Evolutionary conservation across 2,329 filamentous ascomycete genomes (phyloP), one percentile per base, ranked within the genome.

Genomic region (Colletotrichum tropicale): DNA sequence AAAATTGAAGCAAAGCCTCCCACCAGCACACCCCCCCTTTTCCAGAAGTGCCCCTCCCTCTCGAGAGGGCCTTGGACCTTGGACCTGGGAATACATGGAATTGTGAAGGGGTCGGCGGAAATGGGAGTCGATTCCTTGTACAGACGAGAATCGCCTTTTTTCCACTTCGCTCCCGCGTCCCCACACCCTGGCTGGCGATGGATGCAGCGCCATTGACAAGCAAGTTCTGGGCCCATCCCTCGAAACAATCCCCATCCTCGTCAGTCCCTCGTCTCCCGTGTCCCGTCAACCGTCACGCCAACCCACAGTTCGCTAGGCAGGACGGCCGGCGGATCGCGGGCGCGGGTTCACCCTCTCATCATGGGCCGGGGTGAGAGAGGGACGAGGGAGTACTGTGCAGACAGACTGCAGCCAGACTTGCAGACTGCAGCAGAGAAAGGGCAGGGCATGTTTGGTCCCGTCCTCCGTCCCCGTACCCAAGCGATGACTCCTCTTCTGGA

Each of bases 81-180:
- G 34, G 67, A 70, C 43, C 24, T 28, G 26, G 60, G 28, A 32
- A 60, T 60, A 67, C 70, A 38, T 66, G 21, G 67, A 48, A 70
- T 48, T 30, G 56, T 62, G 71, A 74, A 52, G 36, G 61, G 66
- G 36, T 26, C 65, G 72, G 55, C 21, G 61, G 43, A 71, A 71
- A 72, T 62, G 72, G 72, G 72, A 66, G 38, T 66, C 32, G 38
- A 75, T 62, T 72, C 69, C 69, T 32, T 30, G 73, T 28, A 43
- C 65, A 16, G 21, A 13, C 21, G 28, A 61, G 32, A 60, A 61
- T 62, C 56, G 36, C 28, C 68, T 73, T 75, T 75, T 71, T 75
- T 75, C 69, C 73, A 75, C 73, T 75, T 75, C 72, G 38, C 26
- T 56, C 55, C 32, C 52, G 66, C 32, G 16, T 66, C n/a, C 43